Percentiles rank a stretch among this genome's conserved stretches.
Conservation (phyloP, 257 asterid genomes). For the Schizonepeta tenuifolia region DNA sequence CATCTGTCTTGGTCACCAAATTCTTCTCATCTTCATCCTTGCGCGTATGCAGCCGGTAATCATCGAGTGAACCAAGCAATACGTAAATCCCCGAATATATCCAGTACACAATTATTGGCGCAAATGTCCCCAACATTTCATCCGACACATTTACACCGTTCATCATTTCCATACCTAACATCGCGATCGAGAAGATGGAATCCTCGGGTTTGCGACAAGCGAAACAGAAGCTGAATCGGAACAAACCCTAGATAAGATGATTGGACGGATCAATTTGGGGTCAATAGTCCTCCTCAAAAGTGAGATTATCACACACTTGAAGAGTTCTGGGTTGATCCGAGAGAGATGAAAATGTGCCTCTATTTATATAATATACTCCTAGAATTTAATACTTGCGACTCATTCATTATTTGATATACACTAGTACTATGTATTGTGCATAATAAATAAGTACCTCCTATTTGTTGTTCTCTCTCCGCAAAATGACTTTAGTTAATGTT, state of each 20-base stretch:
- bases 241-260: slow-evolving; percentile 38
- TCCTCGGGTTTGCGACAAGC: slow-evolving; percentile 3
- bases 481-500: too few relatives aligned
- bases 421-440: too few relatives aligned
- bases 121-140: slow-evolving; percentile 78
- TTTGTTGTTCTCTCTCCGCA: too few relatives aligned
- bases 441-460: too few relatives aligned
- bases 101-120: slow-evolving; percentile 84
- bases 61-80: slow-evolving; percentile 63
- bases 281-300: slow-evolving; percentile 31
- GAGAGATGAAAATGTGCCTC: not conserved
- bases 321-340: slow-evolving; percentile 24
- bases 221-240: slow-evolving; percentile 11
- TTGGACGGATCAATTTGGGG: slow-evolving; percentile 33
- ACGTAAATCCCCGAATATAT: slow-evolving; percentile 79
- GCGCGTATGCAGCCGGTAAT: slow-evolving; percentile 76
- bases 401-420: not conserved
- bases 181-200: slow-evolving; percentile 18
- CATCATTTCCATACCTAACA: slow-evolving; percentile 41
- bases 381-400: not conserved
- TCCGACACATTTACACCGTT: slow-evolving; percentile 55
- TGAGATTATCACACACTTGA: slow-evolving; percentile 28
- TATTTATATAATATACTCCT: not conserved
- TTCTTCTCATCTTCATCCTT: slow-evolving; percentile 93
- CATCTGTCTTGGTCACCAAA: slow-evolving; percentile 72